Base-by-base conservation (phyloP, 495 filamentous ascomycete genomes). In the Podospora pseudocomata region DNA sequence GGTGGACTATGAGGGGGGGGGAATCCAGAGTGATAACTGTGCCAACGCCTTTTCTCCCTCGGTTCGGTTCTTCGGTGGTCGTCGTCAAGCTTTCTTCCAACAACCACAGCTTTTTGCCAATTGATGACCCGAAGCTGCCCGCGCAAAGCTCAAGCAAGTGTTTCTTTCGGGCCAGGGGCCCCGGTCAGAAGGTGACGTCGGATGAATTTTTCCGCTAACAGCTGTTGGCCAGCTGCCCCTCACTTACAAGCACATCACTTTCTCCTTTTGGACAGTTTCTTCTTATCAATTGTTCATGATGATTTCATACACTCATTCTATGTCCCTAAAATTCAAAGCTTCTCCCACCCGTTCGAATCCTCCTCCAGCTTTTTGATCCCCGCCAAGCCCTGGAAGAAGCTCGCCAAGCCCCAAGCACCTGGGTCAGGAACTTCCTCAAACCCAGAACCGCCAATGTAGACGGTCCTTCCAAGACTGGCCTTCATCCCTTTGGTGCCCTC, bases 401-500 rank as follows among this genome's bases (percentile, higher is more conserved):
- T 87, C 23, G 84, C 90, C 71, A 97, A 80, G 54, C 92, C 96
- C 84, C 87, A 90, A 27, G 95, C 95, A 6, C 95, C 95, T 2
- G 95, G 95, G 78, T 99, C 95, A 11, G 94, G 93, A 7, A 97
- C 87, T 71, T 92, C 86, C 72, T 91, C 86, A 73, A 85, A 91
- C 0, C 89, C 89, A 65, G 90, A 84, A n/a, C 93, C 90, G 54
- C 93, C 94, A 67, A 99, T 89, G 80, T 99, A 99, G 16, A 97
- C 94, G 6, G 90, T 89, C 68, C 95, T 84, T 5, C 95, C 95
- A 30, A 99, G 79, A 72, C 88, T 94, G 44, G 95, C 91, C 76
- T 87, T 88, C 95, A 99, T 97, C 18, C 89, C 91, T 81, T 91
- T 96, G 49, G 95, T 98, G 2, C 84, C 85, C 63, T 94, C 90